Evolutionary conservation across 305 asterid species (phyloP).

Genomic region (Fraxinus latifolia): DNA sequence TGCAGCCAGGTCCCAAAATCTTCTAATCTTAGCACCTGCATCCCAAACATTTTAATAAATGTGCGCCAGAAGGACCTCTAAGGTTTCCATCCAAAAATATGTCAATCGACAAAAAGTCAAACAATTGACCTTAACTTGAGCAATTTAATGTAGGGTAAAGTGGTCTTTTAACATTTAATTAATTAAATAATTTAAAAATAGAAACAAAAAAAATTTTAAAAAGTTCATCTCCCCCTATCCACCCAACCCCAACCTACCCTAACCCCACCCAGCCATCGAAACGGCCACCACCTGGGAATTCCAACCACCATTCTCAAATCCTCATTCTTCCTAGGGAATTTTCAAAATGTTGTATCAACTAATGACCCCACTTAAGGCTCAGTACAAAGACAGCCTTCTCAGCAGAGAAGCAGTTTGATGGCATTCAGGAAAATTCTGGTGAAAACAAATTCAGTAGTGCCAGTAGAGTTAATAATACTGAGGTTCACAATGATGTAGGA

Average conservation of each 20-base stretch:
- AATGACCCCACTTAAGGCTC: not conserved
- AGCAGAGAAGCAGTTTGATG: slow-evolving; percentile 20
- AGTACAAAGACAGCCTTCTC: not conserved
- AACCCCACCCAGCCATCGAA: not conserved
- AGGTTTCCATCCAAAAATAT: not conserved
- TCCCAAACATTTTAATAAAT: not conserved
- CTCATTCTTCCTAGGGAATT: not conserved
- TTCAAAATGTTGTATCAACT: not conserved
- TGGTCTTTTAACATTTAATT: not conserved
- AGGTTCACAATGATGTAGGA: slow-evolving; percentile 30
- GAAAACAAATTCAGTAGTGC: slow-evolving; percentile 1
- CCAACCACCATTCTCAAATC: not conserved
- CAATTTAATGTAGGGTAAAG: not conserved
- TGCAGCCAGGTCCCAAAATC: not conserved
- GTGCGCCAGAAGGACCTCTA: not conserved
- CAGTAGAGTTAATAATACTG: not conserved
- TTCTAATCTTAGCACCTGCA: not conserved
- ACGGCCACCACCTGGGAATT: not conserved
- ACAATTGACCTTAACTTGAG: not conserved
- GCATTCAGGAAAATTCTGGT: slow-evolving; percentile 27
- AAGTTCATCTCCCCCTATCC: not conserved
- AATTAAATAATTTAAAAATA: too few species aligned
- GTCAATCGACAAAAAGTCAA: too few species aligned
- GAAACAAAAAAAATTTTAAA: not conserved
- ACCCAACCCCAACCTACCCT: not conserved